Evolutionary conservation across 345 rosid genomes (phyloP).

Genomic region (Zanthoxylum bungeanum): DNA sequence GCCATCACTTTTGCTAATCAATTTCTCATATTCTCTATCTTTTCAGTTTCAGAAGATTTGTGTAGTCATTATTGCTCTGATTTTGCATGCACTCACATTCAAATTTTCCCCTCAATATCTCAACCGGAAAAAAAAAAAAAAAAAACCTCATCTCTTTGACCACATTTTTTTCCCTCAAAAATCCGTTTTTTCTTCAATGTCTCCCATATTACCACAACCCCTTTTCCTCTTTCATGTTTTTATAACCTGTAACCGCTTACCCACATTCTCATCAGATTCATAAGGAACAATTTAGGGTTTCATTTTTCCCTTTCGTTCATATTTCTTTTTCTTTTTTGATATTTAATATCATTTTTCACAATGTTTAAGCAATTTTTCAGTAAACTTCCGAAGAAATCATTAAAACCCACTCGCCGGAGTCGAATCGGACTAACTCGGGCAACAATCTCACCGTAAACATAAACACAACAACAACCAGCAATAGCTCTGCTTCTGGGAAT

Average conservation of each 20-base stretch:
- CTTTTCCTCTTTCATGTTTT: neutral
- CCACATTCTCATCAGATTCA: conserved; percentile 28
- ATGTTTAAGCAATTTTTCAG: conserved; percentile 78
- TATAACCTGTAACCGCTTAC: neutral
- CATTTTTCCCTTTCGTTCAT: neutral
- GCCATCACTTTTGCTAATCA: conserved; percentile 10
- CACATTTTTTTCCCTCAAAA: conserved; percentile 1
- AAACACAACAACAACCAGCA: neutral
- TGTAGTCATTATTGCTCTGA: conserved; percentile 33
- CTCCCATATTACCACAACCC: neutral
- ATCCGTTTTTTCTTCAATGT: conserved; percentile 13
- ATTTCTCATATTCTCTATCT: neutral
- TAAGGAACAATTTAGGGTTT: conserved; percentile 24
- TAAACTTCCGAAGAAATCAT: conserved; percentile 62
- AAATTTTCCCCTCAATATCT: neutral
- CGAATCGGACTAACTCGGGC: conserved; percentile 34
- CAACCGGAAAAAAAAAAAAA: no score
- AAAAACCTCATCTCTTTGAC: neutral
- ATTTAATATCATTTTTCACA: neutral
- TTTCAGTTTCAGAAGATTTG: conserved; percentile 22
- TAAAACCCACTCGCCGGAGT: conserved; percentile 44
- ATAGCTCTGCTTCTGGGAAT: conserved; percentile 19
- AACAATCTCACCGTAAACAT: neutral
- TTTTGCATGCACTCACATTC: conserved; percentile 20
- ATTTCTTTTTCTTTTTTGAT: neutral